Evolutionary conservation across 257 asterid species (phyloP).

Genomic region (Solanum pennellii): DNA sequence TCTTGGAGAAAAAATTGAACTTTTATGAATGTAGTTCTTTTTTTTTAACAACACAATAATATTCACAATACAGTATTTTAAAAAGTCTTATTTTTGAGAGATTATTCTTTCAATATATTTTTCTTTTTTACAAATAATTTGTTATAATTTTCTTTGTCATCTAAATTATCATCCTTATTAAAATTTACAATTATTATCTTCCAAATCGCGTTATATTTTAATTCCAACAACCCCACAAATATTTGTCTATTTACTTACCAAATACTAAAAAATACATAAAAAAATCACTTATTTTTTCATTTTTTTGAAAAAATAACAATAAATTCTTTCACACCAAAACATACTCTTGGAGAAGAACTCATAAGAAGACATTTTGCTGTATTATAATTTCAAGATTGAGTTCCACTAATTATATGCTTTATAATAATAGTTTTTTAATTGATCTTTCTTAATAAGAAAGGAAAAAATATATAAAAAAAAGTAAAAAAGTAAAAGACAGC

Average conservation of each 20-base stretch:
- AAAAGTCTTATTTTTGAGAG: neutral
- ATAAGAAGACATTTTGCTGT: neutral
- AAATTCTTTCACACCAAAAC: neutral
- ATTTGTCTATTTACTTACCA: neutral
- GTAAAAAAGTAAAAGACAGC: neutral
- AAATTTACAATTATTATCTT: neutral
- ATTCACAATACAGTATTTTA: neutral
- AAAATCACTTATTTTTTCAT: too few relatives aligned
- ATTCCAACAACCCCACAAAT: neutral
- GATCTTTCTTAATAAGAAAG: neutral
- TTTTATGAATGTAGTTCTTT: too few relatives aligned
- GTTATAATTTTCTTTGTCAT: too few relatives aligned
- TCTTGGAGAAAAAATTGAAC: neutral
- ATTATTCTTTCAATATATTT: too few relatives aligned
- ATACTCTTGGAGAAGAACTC: neutral
- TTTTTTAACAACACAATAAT: too few relatives aligned
- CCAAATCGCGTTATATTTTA: neutral
- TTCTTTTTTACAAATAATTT: too few relatives aligned
- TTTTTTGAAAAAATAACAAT: too few relatives aligned
- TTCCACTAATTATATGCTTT: neutral
- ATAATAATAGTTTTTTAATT: neutral
- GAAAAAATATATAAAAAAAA: neutral
- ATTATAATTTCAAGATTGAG: neutral
- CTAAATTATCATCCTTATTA: neutral
- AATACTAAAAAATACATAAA: neutral